Evolutionary conservation across 345 rosid species (phyloP).

Genomic region (Raphanus sativus): DNA sequence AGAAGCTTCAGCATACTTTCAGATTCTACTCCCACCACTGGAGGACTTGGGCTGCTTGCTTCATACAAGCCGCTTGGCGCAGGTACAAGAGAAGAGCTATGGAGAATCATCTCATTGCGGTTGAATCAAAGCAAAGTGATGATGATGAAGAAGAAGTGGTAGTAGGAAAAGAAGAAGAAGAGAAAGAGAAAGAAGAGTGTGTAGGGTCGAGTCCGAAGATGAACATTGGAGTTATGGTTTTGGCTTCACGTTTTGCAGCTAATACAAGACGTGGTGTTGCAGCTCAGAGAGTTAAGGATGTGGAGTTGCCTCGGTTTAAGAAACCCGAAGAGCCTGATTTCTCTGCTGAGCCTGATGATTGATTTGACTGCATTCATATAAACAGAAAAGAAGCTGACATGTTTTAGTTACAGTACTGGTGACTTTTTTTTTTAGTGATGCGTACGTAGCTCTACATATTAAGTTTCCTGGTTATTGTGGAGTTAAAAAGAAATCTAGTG

Average conservation of each 20-base stretch:
- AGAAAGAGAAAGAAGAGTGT: background rate
- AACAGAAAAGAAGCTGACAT: background rate
- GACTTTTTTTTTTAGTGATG: background rate
- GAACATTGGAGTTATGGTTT: constrained; percentile 52
- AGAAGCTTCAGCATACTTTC: constrained; percentile 93
- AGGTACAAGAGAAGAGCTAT: constrained; percentile 64
- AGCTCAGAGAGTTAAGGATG: constrained; percentile 56
- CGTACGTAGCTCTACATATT: background rate
- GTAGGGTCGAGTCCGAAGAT: constrained; percentile 37
- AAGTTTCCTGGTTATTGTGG: no score
- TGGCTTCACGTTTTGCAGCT: constrained; percentile 76
- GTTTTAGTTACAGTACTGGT: background rate
- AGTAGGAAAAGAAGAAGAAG: background rate
- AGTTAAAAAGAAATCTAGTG: no score
- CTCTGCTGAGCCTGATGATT: constrained; percentile 54
- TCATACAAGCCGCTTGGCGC: constrained; percentile 92
- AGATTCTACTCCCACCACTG: constrained; percentile 90
- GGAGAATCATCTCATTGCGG: constrained; percentile 45
- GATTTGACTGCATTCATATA: constrained; percentile 4
- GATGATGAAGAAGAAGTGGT: background rate
- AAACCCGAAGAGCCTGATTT: constrained; percentile 91
- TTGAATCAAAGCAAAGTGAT: constrained; percentile 46
- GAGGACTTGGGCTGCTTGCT: constrained; percentile 97
- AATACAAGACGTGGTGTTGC: constrained; percentile 65
- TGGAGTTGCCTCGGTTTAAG: constrained; percentile 52